Base-by-base conservation (phyloP, 2,329 filamentous ascomycete species). In the Penicillium glabrum region DNA sequence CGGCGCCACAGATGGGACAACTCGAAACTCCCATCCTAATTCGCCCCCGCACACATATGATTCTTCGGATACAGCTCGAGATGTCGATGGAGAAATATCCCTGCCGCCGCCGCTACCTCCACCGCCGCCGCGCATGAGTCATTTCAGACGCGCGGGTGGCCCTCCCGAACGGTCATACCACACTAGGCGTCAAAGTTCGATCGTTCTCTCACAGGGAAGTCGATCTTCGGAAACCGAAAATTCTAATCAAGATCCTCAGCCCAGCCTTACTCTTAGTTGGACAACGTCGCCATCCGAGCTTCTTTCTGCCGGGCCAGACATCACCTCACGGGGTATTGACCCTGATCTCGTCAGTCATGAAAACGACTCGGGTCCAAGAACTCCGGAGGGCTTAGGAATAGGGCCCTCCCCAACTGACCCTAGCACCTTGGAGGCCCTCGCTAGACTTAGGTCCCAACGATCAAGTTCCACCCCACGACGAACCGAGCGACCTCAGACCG, bases 241-340 rank as follows among this genome's bases (percentile, higher is more conserved):
- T 35, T 57, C 66, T 14, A 67, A 54, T 31, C 47, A 61, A 26
- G 72, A 75, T 47, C 60, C 65, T 23, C 70, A 73, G 46, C 67
- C 75, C 6, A 71, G 61, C 46, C 63, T 74, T 47, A 72, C 72
- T 46, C 65, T 75, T 13, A 72, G 72, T 58, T 74, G 75, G 70
- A 75, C 75, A 24, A 67, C 73, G 23, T 78, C 76, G 16, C 76
- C 76, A 14, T 69, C 69, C 8, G 75, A 75, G 19, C 64, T 77
- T 10, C 69, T 71, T 33, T 65, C 73, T 27, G 63, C 69, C 29
- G 53, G 54, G 14, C 54, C 63, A 5, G 69, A 72, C 23, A 51
- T 57, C 35, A 48, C 61, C n/a, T 56, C 59, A 26, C 69, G 64
- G 33, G 54, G 45, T 33, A 45, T 59, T 29, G 67, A 67, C 14